A percentile compares a stretch with the other conserved stretches of the same genome.
Evolutionary conservation across 2,329 filamentous ascomycete species (phyloP).

Genomic region (Penicillium capsulatum): DNA sequence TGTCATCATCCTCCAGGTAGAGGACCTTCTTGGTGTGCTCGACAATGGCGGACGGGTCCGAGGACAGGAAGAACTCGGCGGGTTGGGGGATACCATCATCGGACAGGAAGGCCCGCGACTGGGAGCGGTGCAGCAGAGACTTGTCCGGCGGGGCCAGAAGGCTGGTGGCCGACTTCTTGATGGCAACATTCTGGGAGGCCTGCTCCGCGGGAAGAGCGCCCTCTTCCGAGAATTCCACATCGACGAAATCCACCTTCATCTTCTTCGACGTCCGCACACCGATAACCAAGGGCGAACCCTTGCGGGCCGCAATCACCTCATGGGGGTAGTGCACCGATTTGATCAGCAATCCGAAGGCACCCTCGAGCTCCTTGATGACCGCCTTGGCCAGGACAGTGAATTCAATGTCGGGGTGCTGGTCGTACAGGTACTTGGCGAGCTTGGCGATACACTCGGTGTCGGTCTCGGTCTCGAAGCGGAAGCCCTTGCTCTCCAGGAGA

Average conservation of each 20-base stretch:
- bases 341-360: conserved; percentile 92
- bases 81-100: conserved; percentile 98
- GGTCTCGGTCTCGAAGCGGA: conserved; percentile 98
- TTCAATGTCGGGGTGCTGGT: conserved; percentile 87
- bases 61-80: conserved; percentile 98
- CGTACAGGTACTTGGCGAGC: conserved; percentile 96
- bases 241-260: conserved; percentile 99
- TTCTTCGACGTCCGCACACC: conserved; percentile 95
- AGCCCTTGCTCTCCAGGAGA: conserved; percentile 87
- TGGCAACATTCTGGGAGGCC: conserved; percentile 90
- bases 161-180: conserved; percentile 78
- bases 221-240: conserved; percentile 94
- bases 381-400: conserved; percentile 97
- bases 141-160: conserved; percentile 91
- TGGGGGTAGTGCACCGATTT: conserved; percentile 99
- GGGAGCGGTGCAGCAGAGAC: conserved; percentile 94
- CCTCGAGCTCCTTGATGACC: conserved; percentile 96
- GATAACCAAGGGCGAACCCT: conserved; percentile 95
- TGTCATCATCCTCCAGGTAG: conserved; percentile 99
- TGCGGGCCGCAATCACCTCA: conserved; percentile 94
- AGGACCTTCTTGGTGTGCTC: conserved; percentile 99
- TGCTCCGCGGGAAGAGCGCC: conserved; percentile 84
- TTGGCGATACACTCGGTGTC: conserved; percentile 99
- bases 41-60: conserved; percentile 94
- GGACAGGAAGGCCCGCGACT: conserved; percentile 97